Evolutionary conservation across 2,329 filamentous ascomycete species (phyloP).

Genomic region (Fragosphaeria purpurea): DNA sequence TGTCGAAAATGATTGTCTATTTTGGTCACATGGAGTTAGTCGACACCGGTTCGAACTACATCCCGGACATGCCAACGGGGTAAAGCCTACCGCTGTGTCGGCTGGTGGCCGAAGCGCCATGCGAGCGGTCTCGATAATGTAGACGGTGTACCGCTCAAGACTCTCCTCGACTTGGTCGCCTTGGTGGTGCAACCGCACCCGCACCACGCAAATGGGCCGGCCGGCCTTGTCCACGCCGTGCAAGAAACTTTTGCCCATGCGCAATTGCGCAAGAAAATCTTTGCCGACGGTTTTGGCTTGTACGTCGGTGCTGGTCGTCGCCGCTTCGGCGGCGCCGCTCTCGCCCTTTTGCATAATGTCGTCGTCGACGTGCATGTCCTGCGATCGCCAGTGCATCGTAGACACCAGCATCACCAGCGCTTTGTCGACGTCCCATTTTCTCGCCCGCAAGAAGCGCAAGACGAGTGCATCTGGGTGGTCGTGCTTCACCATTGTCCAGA

Average conservation of each 20-base stretch:
- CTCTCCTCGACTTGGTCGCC: conserved; percentile 75
- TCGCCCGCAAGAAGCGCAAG: conserved; percentile 73
- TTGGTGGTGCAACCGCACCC: conserved; percentile 70
- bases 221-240: conserved; percentile 80
- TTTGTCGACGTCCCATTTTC: conserved; percentile 92
- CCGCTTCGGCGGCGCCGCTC: conserved; percentile 50
- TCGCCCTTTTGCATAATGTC: conserved; percentile 77
- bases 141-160: conserved; percentile 84
- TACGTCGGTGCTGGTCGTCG: conserved; percentile 41
- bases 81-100: conserved; percentile 75
- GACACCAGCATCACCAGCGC: conserved; percentile 90
- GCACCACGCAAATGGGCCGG: conserved; percentile 76
- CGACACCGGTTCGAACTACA: too few species aligned
- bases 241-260: conserved; percentile 86
- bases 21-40: conserved; percentile 1
- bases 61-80: conserved; percentile 11
- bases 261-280: conserved; percentile 74
- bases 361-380: conserved; percentile 79
- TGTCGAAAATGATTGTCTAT: conserved; percentile 87
- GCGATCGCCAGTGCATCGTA: conserved; percentile 82
- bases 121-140: conserved; percentile 86
- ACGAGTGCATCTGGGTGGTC: conserved; percentile 84
- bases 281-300: conserved; percentile 55
- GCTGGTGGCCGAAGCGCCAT: conserved; percentile 69
- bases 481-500: conserved; percentile 93